phyloP scores from a whole-genome alignment of 2,329 filamentous ascomycete species.

The Cytospora schulzeri region DNA sequence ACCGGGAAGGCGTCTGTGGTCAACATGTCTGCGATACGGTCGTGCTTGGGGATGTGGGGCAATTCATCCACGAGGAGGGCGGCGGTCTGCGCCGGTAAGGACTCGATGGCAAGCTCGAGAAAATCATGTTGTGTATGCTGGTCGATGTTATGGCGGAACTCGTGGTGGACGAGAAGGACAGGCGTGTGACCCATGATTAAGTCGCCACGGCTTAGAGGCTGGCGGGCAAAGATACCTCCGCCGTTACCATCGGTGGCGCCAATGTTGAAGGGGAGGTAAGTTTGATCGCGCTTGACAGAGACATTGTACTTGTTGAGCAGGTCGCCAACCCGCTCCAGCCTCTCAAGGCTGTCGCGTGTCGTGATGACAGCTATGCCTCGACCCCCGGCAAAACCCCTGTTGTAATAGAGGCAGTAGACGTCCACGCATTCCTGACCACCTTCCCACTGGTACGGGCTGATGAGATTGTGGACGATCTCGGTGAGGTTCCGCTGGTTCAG shows the following conservation, averaged over 20 bases:
- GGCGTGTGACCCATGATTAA: constrained; percentile 38
- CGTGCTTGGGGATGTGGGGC: constrained; percentile 37
- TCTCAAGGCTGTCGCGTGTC: constrained; percentile 21
- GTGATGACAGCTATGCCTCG: constrained; percentile 31
- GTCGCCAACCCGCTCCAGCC: constrained; percentile 13
- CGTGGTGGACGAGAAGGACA: constrained; percentile 36
- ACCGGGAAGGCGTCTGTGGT: constrained; percentile 42
- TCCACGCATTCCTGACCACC: constrained; percentile 30
- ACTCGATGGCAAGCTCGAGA: constrained; percentile 20
- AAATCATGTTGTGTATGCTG: constrained; percentile 27
- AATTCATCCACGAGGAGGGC: constrained; percentile 25
- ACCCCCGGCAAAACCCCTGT: constrained; percentile 26
- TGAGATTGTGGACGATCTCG: constrained; percentile 40
- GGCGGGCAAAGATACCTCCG: constrained; percentile 39
- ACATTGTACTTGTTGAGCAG: constrained; percentile 26
- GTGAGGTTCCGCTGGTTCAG: constrained; percentile 43
- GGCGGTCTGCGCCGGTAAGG: constrained; percentile 6
- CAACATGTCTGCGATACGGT: constrained; percentile 35
- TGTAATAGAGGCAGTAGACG: constrained; percentile 31
- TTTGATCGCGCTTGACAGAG: constrained; percentile 34
- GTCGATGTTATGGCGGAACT: constrained; percentile 26
- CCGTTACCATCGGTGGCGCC: constrained; percentile 40
- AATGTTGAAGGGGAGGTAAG: constrained; percentile 35
- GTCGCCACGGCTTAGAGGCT: constrained; percentile 40
- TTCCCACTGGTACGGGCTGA: constrained; percentile 35